phyloP scores from a whole-genome alignment of 306 rosid genomes.

The Dalbergia cochinchinensis region DNA sequence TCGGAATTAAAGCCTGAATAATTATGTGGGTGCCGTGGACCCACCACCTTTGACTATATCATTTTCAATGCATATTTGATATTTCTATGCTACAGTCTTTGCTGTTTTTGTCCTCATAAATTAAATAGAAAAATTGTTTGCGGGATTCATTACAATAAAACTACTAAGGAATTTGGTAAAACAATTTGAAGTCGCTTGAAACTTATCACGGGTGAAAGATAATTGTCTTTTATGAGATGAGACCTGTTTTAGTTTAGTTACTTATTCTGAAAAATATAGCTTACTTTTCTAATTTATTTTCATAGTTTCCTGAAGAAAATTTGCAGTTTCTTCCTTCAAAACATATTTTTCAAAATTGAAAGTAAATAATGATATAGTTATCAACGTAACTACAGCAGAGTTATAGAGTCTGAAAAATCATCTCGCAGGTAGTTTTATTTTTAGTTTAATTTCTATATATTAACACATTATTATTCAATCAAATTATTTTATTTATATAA shows the following conservation, averaged over 20 bases:
- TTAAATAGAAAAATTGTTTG: not conserved
- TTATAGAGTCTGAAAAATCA: too few species aligned
- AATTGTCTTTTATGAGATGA: not conserved
- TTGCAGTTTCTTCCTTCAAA: too few species aligned
- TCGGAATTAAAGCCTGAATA: conserved; percentile 36
- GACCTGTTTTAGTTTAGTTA: not conserved
- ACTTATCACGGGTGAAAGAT: not conserved
- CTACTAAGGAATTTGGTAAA: not conserved
- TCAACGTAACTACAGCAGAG: too few species aligned
- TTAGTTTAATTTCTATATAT: too few species aligned
- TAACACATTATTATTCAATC: too few species aligned
- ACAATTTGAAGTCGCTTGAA: not conserved
- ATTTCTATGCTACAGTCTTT: not conserved
- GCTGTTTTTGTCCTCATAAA: not conserved
- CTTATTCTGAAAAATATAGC: not conserved
- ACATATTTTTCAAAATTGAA: too few species aligned
- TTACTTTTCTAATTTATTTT: too few species aligned
- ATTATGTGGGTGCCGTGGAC: conserved; percentile 37
- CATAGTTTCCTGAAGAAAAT: too few species aligned
- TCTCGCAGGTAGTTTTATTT: too few species aligned
- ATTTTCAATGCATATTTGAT: not conserved
- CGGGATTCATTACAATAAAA: not conserved
- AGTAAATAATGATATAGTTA: too few species aligned
- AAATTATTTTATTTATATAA: too few species aligned
- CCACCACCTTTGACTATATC: conserved; percentile 49